Percentiles rank a stretch among this genome's conserved stretches.
phyloP scores from a whole-genome alignment of 1,139 yeast species.

The Blastobotrys proliferans region DNA sequence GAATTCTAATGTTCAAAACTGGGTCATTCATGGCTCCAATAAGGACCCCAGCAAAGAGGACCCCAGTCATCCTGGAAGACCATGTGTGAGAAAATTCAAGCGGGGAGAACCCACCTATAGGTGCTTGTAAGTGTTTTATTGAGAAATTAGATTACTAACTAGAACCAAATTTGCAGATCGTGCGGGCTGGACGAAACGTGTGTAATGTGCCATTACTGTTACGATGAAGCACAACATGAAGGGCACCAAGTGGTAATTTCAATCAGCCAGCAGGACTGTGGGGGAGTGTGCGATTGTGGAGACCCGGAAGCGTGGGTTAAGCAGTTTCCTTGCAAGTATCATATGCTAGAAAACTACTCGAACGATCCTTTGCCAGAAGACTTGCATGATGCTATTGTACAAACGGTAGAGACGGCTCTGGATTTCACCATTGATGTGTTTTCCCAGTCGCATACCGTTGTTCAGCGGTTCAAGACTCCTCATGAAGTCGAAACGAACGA shows the following conservation, averaged over 20 bases:
- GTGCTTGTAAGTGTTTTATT: conserved; percentile 44
- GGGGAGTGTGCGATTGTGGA: conserved; percentile 96
- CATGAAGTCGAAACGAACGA: conserved; percentile 27
- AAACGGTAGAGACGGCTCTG: conserved; percentile 51
- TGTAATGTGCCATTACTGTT: conserved; percentile 80
- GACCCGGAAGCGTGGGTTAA: conserved; percentile 75
- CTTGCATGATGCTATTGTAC: conserved; percentile 25
- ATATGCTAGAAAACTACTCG: conserved; percentile 23
- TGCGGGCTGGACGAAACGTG: conserved; percentile 86
- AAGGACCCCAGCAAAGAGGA: conserved; percentile 23
- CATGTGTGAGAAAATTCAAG: conserved; percentile 72
- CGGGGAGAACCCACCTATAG: conserved; percentile 87
- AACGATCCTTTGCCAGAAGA: conserved; percentile 30
- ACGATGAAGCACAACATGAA: conserved; percentile 60
- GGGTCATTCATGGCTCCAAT: conserved; percentile 24
- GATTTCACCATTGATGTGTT: conserved; percentile 79
- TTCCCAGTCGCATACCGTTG: conserved; percentile 41
- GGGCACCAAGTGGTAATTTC: conserved; percentile 75
- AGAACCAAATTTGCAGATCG: conserved; percentile 37
- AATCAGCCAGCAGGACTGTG: conserved; percentile 74
- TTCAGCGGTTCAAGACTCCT: conserved; percentile 29
- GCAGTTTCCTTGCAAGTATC: conserved; percentile 49
- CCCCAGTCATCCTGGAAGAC: conserved; percentile 56
- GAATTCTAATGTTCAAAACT: too few species aligned
- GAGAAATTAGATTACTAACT: neutral